phyloP scores from a whole-genome alignment of 2,329 filamentous ascomycete genomes.

The Ophiostoma ulmi region DNA sequence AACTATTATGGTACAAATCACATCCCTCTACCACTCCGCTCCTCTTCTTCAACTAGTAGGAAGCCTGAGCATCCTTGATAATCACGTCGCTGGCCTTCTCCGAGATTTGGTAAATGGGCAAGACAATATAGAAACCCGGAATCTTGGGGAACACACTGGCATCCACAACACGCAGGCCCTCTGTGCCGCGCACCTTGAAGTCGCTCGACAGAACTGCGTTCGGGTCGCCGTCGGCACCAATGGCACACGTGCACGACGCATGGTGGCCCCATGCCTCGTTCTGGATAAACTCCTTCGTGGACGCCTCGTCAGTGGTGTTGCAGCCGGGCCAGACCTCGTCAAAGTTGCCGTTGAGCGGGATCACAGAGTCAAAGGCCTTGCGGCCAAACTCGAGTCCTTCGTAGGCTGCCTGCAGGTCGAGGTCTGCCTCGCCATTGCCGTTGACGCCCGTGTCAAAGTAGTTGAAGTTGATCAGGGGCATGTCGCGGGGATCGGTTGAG shows the following conservation, averaged over 20 bases:
- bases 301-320: background rate
- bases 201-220: background rate
- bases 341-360: background rate
- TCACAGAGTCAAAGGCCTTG: background rate
- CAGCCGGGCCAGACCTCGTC: background rate
- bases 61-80: background rate
- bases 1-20: too few species aligned
- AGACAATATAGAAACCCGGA: background rate
- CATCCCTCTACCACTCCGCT: too few species aligned
- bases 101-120: background rate
- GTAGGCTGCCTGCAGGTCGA: background rate
- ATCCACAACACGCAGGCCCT: background rate
- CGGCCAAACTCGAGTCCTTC: background rate
- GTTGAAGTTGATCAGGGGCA: background rate
- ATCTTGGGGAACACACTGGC: background rate
- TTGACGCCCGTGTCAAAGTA: background rate
- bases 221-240: background rate
- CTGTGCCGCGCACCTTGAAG: background rate
- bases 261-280: background rate
- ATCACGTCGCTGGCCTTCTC: background rate
- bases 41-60: background rate
- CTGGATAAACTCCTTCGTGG: background rate
- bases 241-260: background rate
- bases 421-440: background rate
- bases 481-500: background rate